Evolutionary conservation across 306 rosid species (phyloP), one percentile per base, ranked within the genome.

Genomic region (Vigna radiata): DNA sequence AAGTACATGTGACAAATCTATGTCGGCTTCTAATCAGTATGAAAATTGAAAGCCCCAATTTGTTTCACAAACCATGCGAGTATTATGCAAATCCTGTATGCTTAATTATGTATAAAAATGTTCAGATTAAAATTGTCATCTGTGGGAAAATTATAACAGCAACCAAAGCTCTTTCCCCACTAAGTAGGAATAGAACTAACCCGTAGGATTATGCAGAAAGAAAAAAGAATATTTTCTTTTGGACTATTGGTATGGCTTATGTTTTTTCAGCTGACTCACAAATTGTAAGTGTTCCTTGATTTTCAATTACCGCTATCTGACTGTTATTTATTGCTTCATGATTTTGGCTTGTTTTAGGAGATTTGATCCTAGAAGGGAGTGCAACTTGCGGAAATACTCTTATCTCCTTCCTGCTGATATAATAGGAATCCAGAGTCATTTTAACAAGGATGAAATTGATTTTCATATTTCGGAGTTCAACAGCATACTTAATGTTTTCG

Each of bases 301-400:
- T 70, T 43, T 23, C 60, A 56, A 33, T 2, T 11, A 4, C 41
- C 48, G 63, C 61, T 12, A 16, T 67, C 41, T 39, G 61, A 41
- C 17, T 47, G 5, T 15, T 44, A 50, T 53, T 33, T 73, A 41
- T 47, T 52, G 70, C 73, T 68, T 37, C 19, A 29, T 46, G 29
- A 12, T 83, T 76, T 60, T 73, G 78, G 9, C 77, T 74, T 73
- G 64, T 61, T 69, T 78, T 73, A 95, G 97, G 91, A 92, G 92
- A 76, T 92, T 95, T 84, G 97, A 95, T 85, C 97, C 97, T 12
- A 87, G 98, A 85, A 87, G 80, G 74, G 97, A 95, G 88, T 95
- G 97, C 83, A 85, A 66, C 79, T 81, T 95, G 52, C 90, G 97
- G 79, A 89, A 88, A 89, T 95, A 95, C 77, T 92, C 98, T 50